Base-by-base conservation (phyloP, 2,329 filamentous ascomycete species). In the Colletotrichum liriopes region DNA sequence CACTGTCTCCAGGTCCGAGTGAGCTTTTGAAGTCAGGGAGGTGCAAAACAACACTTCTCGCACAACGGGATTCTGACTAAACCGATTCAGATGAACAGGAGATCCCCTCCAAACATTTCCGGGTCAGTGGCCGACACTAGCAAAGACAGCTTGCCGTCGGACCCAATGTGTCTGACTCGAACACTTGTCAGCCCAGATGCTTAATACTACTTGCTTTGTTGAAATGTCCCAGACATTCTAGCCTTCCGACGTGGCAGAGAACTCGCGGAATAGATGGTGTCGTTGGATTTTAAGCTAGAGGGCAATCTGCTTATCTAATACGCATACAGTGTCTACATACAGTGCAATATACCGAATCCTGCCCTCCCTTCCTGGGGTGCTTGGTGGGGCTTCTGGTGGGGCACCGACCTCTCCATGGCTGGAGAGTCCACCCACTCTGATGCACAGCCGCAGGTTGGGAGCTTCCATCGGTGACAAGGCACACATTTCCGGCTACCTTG, bases 381-480 rank as follows among this genome's bases (percentile, higher is more conserved):
- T 49, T 71, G 49, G 71, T 73, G 71, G 71, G 71, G 65, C 66
- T 65, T 41, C 23, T 70, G 59, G 70, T 72, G 70, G 70, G 70
- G 66, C 70, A 70, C 65, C 60, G 65, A 72, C 70, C 70, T 72
- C 59, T 63, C 69, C 59, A 72, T 70, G 70, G 70, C 65, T 72
- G 71, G 71, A 64, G 60, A 73, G 56, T 54, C 71, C 61, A 73
- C 72, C 61, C 26, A 35, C 70, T 65, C 65, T 69, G 64, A 67
- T 74, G 72, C 72, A 74, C 72, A 74, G 72, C 72, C 72, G 72
- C 72, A 74, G 55, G 65, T 65, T 72, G 72, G 71, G 69, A 73
- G 65, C 69, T 72, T 68, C 61, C 59, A 70, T 70, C 65, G 70
- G 70, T 72, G 72, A 74, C 72, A 70, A 74, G 72, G 72, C 72